Base-by-base conservation (phyloP, 2,329 filamentous ascomycete species). In the Aspergillus sp. region DNA sequence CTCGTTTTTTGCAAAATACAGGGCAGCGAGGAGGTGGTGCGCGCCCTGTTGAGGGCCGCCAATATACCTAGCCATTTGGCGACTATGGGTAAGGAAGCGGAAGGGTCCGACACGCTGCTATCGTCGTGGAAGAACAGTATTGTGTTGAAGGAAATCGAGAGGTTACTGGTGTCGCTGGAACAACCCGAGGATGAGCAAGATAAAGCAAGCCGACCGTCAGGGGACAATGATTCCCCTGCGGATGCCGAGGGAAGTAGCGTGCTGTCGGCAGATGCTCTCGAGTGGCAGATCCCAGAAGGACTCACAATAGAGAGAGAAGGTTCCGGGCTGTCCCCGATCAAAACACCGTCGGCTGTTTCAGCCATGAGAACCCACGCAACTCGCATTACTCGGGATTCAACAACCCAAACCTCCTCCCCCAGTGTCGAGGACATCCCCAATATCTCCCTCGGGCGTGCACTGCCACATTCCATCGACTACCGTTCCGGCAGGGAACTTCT, bases 1-100 rank as follows among this genome's bases (percentile, higher is more conserved):
- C 87, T 87, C 80, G 76, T 90, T 1, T 88, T 91, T 61, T 82
- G 85, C 60, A 83, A 84, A 56, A 82, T 86, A 39, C 81, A 85
- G 14, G 85, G 82, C 10, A 82, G 81, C 52, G 87, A 90, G 71
- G 78, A 81, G 54, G 80, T 82, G 14, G 79, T 90, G 24, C 81
- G 84, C 52, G 75, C 75, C 7, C 75, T 87, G 54, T 76, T 90
- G 57, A 80, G 79, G 39, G 75, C 78, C 39, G 75, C 78, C 46
- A 78, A 81, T 57, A 69, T 75, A 20, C 69, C 71, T 2, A 68
- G 69, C 31, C 71, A 73, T 53, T 61, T 77, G 47, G 70, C 71
- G n/a, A 68, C 67, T 2, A 71, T 75, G 65, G 73, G 73, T 47
- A 77, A 77, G 66, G 77, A 72, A 64, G 64, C 65, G 52, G 77